These are phyloP conservation scores for Agaricales sp. DNA, from an alignment of 1,284 basidiomycete genomes.

Conservation along the genomic window DNA sequence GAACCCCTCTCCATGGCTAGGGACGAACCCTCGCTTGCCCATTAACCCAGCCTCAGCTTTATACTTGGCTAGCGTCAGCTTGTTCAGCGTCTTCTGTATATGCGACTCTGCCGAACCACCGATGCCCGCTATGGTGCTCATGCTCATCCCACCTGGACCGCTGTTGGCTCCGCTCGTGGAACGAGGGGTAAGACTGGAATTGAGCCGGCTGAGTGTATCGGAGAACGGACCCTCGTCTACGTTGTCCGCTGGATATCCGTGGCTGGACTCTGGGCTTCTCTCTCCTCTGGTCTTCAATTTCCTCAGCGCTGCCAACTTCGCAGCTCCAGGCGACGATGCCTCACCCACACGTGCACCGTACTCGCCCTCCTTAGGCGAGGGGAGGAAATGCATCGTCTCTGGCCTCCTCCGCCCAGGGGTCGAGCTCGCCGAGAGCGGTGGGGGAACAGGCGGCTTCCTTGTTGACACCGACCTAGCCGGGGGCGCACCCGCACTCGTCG, in stretches of 20 bases:
- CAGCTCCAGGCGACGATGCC: too few species aligned
- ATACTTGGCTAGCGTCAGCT: constrained; percentile 46
- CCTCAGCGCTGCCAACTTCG: background rate
- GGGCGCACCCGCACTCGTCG: background rate
- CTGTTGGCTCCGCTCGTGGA: background rate
- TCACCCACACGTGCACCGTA: too few species aligned
- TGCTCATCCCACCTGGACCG: constrained; percentile 11
- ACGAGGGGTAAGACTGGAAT: background rate
- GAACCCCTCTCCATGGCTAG: constrained; percentile 7
- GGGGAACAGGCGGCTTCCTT: background rate
- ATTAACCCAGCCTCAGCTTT: constrained; percentile 61
- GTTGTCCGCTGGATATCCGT: background rate
- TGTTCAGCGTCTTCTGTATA: constrained; percentile 31
- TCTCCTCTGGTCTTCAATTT: background rate
- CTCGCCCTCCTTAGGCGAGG: background rate
- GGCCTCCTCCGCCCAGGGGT: background rate
- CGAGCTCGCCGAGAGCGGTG: background rate
- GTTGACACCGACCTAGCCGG: background rate
- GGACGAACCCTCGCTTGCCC: constrained; percentile 43
- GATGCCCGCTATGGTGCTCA: too few species aligned
- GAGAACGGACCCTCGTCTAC: background rate
- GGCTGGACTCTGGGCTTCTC: background rate
- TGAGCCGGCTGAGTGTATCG: too few species aligned
- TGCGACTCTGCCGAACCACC: constrained; percentile 35
- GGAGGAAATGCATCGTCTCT: background rate